Base-by-base conservation (phyloP, 2,329 filamentous ascomycete species). In the Teratosphaeria nubilosa region DNA sequence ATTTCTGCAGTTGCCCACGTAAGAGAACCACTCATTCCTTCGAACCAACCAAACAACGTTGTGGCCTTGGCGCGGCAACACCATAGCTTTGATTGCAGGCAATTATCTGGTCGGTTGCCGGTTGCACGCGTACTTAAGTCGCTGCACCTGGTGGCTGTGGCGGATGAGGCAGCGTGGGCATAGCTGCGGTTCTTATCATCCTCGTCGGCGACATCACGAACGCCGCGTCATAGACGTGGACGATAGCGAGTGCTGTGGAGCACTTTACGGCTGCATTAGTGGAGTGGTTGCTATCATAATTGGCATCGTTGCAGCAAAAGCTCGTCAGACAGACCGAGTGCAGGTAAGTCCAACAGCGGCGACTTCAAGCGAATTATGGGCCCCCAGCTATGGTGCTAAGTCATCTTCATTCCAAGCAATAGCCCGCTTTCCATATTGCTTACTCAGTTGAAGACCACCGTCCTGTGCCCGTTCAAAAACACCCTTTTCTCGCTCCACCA, bases 401-500 rank as follows among this genome's bases (percentile, higher is more conserved):
- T 30, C 27, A 7, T 30, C 27, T 30, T 30, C 2, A 30, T 5
- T 30, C 27, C 1, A 30, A 30, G 27, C 27, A 30, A 30, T 30
- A 4, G 5, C 5, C 13, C 5, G 16, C 34, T 41, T 14, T 14
- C 13, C 1, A 16, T 5, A n/a, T 11, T n/a, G 34, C 16, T 41
- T 5, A 16, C 13, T 57, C 56, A 81, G 61, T 79, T 79, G 73
- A 91, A 91, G 1, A 91, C 88, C 27, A 91, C 86, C 32, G 88
- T 92, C 81, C 91, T 91, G 63, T 80, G 80, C 16, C 86, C 86
- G 69, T 91, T 91, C 63, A 92, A 75, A 69, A 94, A 87, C 31
- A 94, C 84, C 58, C 86, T 80, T 69, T 84, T 81, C 80, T 94
- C 88, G 25, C 86, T 86, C 75, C 88, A 88, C 85, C 88, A 91